phyloP scores from a whole-genome alignment of 352 stramenopile species.

The Phytophthora lateralis region DNA sequence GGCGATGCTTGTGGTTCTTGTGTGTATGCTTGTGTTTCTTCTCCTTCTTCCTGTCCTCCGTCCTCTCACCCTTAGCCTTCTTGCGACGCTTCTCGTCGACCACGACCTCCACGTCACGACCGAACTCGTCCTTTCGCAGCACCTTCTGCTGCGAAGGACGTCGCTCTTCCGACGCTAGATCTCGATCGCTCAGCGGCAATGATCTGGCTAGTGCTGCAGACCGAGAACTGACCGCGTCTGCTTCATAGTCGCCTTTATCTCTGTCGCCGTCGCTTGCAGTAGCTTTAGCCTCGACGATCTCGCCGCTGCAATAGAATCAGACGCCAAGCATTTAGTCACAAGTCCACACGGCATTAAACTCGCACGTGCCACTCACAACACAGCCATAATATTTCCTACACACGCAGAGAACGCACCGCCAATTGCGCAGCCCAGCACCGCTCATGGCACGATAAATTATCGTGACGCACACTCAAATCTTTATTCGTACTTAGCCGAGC shows the following conservation, averaged over 20 bases:
- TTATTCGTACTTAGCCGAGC: constrained; percentile 20
- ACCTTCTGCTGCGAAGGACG: constrained; percentile 26
- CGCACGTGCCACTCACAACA: not conserved
- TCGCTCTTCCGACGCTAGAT: not conserved
- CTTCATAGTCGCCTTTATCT: not conserved
- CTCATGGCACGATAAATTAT: constrained; percentile 23
- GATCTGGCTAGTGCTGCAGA: not conserved
- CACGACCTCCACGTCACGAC: constrained; percentile 58
- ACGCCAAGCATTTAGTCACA: not conserved
- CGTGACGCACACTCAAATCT: not conserved
- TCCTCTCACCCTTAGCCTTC: constrained; percentile 20
- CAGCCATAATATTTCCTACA: not conserved
- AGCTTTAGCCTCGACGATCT: constrained; percentile 32
- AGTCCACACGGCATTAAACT: not conserved
- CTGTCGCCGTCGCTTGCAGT: not conserved
- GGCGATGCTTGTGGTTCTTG: constrained; percentile 31
- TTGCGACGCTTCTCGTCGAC: constrained; percentile 22
- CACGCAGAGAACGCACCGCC: constrained; percentile 34
- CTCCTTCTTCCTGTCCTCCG: constrained; percentile 23
- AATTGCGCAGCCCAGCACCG: constrained; percentile 39
- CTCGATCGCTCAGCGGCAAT: not conserved
- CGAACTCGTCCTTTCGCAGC: constrained; percentile 81
- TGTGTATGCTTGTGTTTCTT: constrained; percentile 31
- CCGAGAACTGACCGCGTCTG: not conserved
- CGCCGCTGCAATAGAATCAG: constrained; percentile 29